Evolutionary conservation across 2,329 filamentous ascomycete genomes (phyloP), one percentile per base, ranked within the genome.

Genomic region (Thyridium curvatum): DNA sequence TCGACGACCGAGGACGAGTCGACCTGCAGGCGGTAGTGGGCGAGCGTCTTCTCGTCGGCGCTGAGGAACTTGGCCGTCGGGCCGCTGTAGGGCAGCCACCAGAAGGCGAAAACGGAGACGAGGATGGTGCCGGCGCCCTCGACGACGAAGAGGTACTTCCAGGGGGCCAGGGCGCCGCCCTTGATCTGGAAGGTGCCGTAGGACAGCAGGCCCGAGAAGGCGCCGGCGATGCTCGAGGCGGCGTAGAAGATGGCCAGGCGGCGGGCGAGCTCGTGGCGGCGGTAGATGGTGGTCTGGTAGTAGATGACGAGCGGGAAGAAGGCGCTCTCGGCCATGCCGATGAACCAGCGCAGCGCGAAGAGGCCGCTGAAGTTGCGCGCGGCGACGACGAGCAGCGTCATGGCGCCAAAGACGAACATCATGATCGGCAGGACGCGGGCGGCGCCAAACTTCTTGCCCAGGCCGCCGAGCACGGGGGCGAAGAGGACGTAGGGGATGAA

Each of bases 401-500:
- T 84, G 46, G 45, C 51, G 26, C 47, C 54, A 58, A 84, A 74
- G 48, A 84, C 66, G 50, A 84, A 72, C 84, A 89, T 88, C 66
- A 86, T 72, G 35, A 79, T 56, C 1, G 82, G 81, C n/a, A 89
- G 62, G 4, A 85, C 79, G 29, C 72, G 65, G 37, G 76, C 72
- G 0, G 84, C 78, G 1, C 83, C 82, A 51, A 73, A 85, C 46
- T 77, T 81, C 63, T 88, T 89, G 44, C 82, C 82, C 10, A 84
- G 56, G 59, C 88, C 80, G 33, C 62, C 61, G 2, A 66, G 46
- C 8, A 62, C 56, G 0, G 81, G 82, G 0, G 82, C 83, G 38
- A 79, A 82, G 31, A 88, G 53, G 38, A 88, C 84, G 54, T 83
- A 88, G 0, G 84, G 84, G 6, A 88, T 68, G 58, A 84, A 89